Base-by-base conservation (phyloP, 1,284 basidiomycete species). In the Phylloporus sp. region DNA sequence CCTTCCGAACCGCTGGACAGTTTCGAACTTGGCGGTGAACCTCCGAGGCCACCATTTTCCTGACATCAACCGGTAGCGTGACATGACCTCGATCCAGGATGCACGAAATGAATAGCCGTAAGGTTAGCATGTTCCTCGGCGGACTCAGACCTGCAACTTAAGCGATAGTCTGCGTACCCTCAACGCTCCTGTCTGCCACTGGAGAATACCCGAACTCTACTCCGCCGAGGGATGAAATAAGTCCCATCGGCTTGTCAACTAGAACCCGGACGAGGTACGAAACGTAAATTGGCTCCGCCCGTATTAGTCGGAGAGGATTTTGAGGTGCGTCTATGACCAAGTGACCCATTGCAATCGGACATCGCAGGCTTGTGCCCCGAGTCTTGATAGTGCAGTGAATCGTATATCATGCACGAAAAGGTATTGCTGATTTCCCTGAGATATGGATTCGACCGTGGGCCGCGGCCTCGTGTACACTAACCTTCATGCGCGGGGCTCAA, bases 381-480 rank as follows among this genome's bases (percentile, higher is more conserved):
- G 50, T 40, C 32, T 39, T 15, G 34, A 60, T 58, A 29, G 47
- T 6, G 18, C 40, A 61, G 29, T 34, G 44, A n/a, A 47, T 56
- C 34, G 20, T 24, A 37, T 52, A 49, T 40, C 50, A 22, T 52
- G 37, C 62, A 34, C 39, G 54, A 60, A 49, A 37, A 26, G 32
- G 53, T 18, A 24, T 50, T 39, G 29, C 51, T 24, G 56, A 57
- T 51, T 63, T 42, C 50, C 18, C 44, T 40, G 44, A n/a, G 15
- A n/a, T n/a, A 31, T 34, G 28, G 34, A 50, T 53, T 59, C 52
- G 53, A 29, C 69, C 61, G 61, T 26, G 61, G 64, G 0, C 63
- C 70, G 69, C 69, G 69, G 72, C 70, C 69, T 72, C 69, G 64
- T 67, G 70, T 62, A 4, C 12, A 32, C 39, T 46, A 17, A 60